These are phyloP conservation scores for Penicillium palitans DNA, from an alignment of 2,329 filamentous ascomycete species.

Conservation along the genomic window DNA sequence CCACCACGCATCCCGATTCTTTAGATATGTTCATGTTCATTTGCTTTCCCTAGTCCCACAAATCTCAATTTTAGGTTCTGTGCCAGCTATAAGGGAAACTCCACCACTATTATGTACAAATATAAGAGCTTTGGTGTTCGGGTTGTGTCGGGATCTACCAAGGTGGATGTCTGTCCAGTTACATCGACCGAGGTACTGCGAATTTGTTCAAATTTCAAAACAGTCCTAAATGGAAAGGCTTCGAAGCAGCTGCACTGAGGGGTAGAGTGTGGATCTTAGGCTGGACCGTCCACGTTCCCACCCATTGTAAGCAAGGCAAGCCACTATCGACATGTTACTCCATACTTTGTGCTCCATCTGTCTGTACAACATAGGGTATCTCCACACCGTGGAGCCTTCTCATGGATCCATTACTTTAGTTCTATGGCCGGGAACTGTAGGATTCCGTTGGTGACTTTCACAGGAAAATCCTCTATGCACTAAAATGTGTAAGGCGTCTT, in stretches of 20 bases:
- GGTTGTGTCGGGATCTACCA: background rate
- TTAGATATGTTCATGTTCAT: background rate
- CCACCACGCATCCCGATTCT: background rate
- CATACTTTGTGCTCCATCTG: background rate
- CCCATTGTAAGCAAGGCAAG: background rate
- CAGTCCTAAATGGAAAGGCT: background rate
- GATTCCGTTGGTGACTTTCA: slow-evolving; percentile 2
- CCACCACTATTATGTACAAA: background rate
- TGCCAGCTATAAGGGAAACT: background rate
- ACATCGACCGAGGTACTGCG: slow-evolving; percentile 1
- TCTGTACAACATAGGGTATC: slow-evolving; percentile 7
- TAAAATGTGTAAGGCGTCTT: slow-evolving; percentile 4
- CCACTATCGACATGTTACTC: background rate
- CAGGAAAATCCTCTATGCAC: background rate
- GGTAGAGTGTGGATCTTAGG: slow-evolving; percentile 8
- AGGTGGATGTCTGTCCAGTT: background rate
- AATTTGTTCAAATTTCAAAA: background rate
- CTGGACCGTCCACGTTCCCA: slow-evolving; percentile 11
- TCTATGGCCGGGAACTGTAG: slow-evolving; percentile 4
- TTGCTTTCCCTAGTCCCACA: background rate
- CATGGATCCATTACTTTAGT: slow-evolving; percentile 1
- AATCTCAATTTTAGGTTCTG: background rate
- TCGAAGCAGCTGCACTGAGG: background rate
- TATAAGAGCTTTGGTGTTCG: background rate
- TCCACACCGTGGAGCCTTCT: slow-evolving; percentile 9